These are phyloP conservation scores for Chlamydomonas sp. DNA, from an alignment of 139 green algal genomes.

Conservation along the genomic window DNA sequence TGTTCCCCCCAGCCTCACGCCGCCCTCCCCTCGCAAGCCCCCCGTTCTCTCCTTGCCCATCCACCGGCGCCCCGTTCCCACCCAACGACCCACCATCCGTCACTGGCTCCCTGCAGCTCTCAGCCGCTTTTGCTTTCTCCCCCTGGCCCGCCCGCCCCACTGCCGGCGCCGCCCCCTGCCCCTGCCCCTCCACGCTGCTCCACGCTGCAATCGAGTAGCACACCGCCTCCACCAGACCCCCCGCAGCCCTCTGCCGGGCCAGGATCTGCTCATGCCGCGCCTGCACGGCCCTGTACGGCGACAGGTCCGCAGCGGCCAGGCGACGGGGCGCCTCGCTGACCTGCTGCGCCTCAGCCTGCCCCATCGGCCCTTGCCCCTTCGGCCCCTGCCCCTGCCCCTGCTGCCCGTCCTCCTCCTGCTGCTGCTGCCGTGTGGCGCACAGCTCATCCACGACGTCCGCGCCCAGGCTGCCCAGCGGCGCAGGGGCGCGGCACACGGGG, in stretches of 20 bases:
- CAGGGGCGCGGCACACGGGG: conserved; percentile 31
- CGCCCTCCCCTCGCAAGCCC: too few relatives aligned
- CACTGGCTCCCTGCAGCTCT: too few relatives aligned
- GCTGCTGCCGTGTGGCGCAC: neutral
- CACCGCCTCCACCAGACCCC: neutral
- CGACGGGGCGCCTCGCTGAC: neutral
- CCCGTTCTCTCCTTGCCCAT: too few relatives aligned
- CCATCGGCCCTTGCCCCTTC: neutral
- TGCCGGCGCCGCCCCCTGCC: neutral
- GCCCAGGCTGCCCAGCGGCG: neutral
- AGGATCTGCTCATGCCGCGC: neutral
- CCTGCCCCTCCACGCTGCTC: neutral
- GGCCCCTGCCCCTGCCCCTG: neutral
- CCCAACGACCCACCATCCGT: too few relatives aligned
- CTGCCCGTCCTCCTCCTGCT: neutral
- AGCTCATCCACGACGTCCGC: neutral
- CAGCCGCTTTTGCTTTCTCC: too few relatives aligned
- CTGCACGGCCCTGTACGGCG: conserved; percentile 9
- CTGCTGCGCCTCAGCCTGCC: neutral
- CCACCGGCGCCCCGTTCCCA: too few relatives aligned
- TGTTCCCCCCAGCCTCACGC: too few relatives aligned
- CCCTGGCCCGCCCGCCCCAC: too few relatives aligned
- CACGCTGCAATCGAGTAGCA: conserved; percentile 27
- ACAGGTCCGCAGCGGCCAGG: conserved; percentile 9
- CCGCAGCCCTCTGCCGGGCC: conserved; percentile 11